These are phyloP conservation scores for Mycena polygramma DNA, from an alignment of 768 basidiomycete species.

Conservation along the genomic window DNA sequence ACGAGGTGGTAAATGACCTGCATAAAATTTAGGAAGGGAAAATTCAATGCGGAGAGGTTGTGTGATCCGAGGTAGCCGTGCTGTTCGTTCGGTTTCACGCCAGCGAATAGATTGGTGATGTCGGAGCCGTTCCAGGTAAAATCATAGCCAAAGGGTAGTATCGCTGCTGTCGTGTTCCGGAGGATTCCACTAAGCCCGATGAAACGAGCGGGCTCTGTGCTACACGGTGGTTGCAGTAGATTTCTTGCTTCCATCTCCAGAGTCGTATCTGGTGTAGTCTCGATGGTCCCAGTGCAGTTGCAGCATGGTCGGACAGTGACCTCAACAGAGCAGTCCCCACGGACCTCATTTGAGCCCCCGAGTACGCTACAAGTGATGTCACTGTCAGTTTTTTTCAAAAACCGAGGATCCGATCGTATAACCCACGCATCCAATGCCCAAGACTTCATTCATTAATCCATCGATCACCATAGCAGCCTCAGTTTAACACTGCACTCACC, in stretches of 20 bases:
- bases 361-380: background rate
- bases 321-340: background rate
- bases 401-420: background rate
- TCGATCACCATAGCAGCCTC: too few relatives aligned
- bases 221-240: background rate
- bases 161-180: background rate
- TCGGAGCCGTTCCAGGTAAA: background rate
- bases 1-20: background rate
- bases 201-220: background rate
- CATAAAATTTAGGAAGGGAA: background rate
- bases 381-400: too few relatives aligned
- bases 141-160: background rate
- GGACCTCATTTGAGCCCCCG: background rate
- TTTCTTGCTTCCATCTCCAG: background rate
- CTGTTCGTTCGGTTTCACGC: background rate
- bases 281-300: background rate
- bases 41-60: background rate
- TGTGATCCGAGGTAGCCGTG: background rate
- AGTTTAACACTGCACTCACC: conserved; percentile 1
- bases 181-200: background rate
- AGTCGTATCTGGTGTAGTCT: background rate
- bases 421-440: background rate
- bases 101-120: background rate
- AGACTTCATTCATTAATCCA: background rate
- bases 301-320: conserved; percentile 1